Evolutionary conservation across 192 early-diverging fungal genomes (phyloP).

Genomic region (Martensiomyces pterosporus): DNA sequence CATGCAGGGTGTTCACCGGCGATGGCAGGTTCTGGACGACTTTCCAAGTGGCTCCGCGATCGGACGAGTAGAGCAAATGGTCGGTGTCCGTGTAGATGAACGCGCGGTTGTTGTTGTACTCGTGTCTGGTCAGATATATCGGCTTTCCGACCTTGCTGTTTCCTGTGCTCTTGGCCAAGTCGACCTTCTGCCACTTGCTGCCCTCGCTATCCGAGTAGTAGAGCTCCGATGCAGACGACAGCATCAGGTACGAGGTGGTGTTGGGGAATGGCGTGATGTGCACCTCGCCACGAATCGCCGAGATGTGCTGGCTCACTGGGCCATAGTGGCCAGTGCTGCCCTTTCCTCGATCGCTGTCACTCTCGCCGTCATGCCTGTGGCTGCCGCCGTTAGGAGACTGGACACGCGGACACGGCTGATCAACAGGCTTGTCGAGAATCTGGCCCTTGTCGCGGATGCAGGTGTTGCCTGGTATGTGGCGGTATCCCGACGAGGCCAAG

Average conservation of each 20-base stretch:
- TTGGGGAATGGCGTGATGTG: slow-evolving; percentile 64
- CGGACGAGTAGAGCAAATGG: slow-evolving; percentile 49
- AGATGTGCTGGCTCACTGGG: slow-evolving; percentile 28
- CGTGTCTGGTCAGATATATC: slow-evolving; percentile 63
- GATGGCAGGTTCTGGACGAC: slow-evolving; percentile 50
- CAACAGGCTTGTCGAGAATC: slow-evolving; percentile 55
- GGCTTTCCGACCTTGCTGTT: slow-evolving; percentile 30
- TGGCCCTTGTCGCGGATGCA: slow-evolving; percentile 54
- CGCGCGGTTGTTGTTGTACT: slow-evolving; percentile 60
- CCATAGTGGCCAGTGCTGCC: slow-evolving; percentile 4
- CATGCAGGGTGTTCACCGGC: slow-evolving; percentile 61
- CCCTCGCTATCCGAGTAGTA: slow-evolving; percentile 75
- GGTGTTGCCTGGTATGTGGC: slow-evolving; percentile 78
- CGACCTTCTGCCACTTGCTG: slow-evolving; percentile 57
- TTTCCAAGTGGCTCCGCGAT: slow-evolving; percentile 57
- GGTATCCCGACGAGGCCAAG: slow-evolving; percentile 71
- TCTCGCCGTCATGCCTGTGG: slow-evolving; percentile 1
- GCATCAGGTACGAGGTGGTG: slow-evolving; percentile 58
- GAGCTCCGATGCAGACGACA: slow-evolving; percentile 56
- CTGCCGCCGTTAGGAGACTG: slow-evolving; percentile 25
- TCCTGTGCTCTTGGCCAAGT: slow-evolving; percentile 34
- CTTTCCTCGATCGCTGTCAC: slow-evolving; percentile 5
- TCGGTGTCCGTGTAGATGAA: slow-evolving; percentile 59
- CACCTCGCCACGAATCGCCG: slow-evolving; percentile 47
- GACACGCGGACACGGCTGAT: slow-evolving; percentile 51